Base-by-base conservation (phyloP, 306 rosid species). In the Quillaja saponaria region DNA sequence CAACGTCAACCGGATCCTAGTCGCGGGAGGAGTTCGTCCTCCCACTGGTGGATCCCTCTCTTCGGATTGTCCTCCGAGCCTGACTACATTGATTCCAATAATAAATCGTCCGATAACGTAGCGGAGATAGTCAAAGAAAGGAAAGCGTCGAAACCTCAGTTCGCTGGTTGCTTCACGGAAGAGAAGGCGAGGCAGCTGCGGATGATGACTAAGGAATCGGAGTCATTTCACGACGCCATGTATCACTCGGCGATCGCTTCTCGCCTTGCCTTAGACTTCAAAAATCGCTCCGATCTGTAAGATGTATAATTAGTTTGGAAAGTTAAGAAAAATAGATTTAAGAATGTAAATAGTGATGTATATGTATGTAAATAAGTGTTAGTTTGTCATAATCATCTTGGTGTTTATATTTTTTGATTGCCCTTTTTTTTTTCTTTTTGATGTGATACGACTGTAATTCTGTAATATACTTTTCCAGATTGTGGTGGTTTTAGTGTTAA, bases 201-300 rank as follows among this genome's bases (percentile, higher is more conserved):
- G 58, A 14, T 80, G 71, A 80, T 77, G 90, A 82, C 85, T 16
- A 71, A 11, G 38, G 90, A 77, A 2, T 67, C 82, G 12, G 83
- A 82, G 47, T 14, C 95, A 28, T 88, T 80, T 74, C 98, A 88
- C 58, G 95, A 88, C 68, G 85, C 73, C 21, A 91, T 91, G 98
- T 91, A 91, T 49, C 96, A 88, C 85, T 88, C 95, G 15, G 90
- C 98, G 12, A 91, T 91, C 79, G 98, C 98, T 48, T 76, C 86
- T 49, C 72, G 98, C 14, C 95, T 91, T 54, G 98, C 98, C 58
- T 73, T 90, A 6, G 96, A 91, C 53, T 84, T 88, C 76, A 81
- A 82, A 18, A 67, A 38, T 20, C 55, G 64, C 37, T 77, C 78
- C 74, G 88, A 84, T 74, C 66, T 0, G 16, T 82, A 67, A 75